Evolutionary conservation across 371 early-diverging fungal genomes (phyloP).

Genomic region (Catenaria anguillulae): DNA sequence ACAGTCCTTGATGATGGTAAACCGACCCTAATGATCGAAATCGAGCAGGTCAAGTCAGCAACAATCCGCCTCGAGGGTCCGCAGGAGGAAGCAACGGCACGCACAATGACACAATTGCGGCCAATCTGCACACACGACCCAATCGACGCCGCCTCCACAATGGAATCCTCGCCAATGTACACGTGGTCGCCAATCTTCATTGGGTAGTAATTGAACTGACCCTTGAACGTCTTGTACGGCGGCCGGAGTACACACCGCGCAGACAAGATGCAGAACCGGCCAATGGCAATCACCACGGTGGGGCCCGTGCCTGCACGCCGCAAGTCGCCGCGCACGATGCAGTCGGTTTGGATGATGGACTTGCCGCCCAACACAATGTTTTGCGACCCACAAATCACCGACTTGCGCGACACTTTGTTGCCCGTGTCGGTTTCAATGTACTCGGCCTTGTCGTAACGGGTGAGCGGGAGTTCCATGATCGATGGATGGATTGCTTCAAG

Average conservation of each 20-base stretch:
- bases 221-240: conserved; percentile 89
- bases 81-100: background rate
- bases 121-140: conserved; percentile 83
- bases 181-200: conserved; percentile 91
- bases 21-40: conserved; percentile 52
- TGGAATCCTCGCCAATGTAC: conserved; percentile 68
- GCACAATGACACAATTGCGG: conserved; percentile 82
- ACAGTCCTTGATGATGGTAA: conserved; percentile 87
- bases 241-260: conserved; percentile 70
- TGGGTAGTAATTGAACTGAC: conserved; percentile 66
- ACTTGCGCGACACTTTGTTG: conserved; percentile 81
- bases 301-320: conserved; percentile 70
- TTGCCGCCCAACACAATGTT: conserved; percentile 92
- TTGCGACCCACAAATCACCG: conserved; percentile 79
- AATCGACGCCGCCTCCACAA: conserved; percentile 85
- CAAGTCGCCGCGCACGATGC: conserved; percentile 85
- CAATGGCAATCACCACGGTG: conserved; percentile 75
- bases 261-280: conserved; percentile 70
- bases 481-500: background rate
- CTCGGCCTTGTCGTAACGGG: conserved; percentile 29
- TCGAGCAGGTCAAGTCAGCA: background rate
- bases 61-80: background rate
- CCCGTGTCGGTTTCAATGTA: conserved; percentile 76
- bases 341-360: conserved; percentile 81
- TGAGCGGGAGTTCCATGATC: conserved; percentile 54